These are phyloP conservation scores for Candolleomyces aberdarensis DNA, from an alignment of 768 basidiomycete species.

Conservation along the genomic window DNA sequence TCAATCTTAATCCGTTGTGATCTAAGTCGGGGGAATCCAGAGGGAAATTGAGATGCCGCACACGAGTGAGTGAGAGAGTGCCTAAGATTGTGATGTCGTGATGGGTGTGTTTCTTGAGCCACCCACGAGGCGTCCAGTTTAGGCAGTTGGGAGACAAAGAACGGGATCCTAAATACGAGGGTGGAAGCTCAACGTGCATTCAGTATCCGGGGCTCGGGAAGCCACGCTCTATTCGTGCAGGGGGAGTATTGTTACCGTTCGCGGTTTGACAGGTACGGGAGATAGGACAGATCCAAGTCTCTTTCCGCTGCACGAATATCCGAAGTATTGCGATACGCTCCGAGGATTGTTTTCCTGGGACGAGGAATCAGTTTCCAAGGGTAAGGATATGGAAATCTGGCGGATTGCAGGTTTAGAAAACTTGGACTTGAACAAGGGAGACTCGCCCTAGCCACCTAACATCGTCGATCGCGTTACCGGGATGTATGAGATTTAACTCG, in stretches of 20 bases:
- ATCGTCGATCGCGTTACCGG: not conserved
- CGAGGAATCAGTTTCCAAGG: constrained; percentile 1
- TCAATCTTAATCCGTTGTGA: constrained; percentile 14
- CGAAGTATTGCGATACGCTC: not conserved
- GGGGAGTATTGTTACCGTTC: constrained; percentile 48
- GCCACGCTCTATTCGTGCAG: constrained; percentile 67
- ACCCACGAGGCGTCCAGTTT: constrained; percentile 44
- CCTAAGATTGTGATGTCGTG: constrained; percentile 22
- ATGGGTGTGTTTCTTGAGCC: constrained; percentile 23
- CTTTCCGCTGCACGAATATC: not conserved
- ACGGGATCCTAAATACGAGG: constrained; percentile 43
- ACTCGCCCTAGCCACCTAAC: not conserved
- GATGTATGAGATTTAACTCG: not conserved
- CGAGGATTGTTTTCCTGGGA: constrained; percentile 1
- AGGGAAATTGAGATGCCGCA: constrained; percentile 18
- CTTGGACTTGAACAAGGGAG: not conserved
- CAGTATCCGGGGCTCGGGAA: constrained; percentile 63
- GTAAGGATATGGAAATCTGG: not conserved
- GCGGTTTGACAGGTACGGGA: constrained; percentile 43
- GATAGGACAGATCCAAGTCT: constrained; percentile 41
- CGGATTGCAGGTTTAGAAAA: not conserved
- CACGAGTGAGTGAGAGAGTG: constrained; percentile 24
- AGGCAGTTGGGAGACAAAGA: constrained; percentile 53
- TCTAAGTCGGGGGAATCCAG: constrained; percentile 20
- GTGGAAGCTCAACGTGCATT: constrained; percentile 57